phyloP scores from a whole-genome alignment of 495 filamentous ascomycete genomes.

The Podospora anserina region DNA sequence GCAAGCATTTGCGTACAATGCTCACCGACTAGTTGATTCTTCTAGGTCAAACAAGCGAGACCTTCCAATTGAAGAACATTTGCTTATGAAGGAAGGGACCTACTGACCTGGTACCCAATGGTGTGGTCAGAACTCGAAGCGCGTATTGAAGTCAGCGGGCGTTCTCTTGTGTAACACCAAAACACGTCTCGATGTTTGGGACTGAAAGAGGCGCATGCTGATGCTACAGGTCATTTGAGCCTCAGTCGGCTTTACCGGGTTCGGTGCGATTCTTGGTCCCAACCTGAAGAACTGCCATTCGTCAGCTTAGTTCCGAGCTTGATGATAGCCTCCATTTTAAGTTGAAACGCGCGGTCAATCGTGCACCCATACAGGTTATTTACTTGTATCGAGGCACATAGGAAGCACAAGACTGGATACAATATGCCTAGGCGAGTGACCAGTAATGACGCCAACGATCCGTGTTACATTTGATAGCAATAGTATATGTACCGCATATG shows the following conservation, averaged over 20 bases:
- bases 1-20: background rate
- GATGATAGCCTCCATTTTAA: background rate
- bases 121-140: background rate
- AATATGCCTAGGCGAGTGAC: no score
- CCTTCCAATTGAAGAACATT: background rate
- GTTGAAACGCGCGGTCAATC: background rate
- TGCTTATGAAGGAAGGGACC: background rate
- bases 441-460: no score
- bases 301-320: background rate
- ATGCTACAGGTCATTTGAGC: background rate
- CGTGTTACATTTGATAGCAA: no score
- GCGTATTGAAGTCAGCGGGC: background rate
- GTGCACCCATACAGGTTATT: background rate
- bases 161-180: background rate
- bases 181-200: background rate
- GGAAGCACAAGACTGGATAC: background rate
- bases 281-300: background rate
- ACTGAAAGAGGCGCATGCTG: background rate
- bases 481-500: no score
- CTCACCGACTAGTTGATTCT: background rate
- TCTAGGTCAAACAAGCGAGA: background rate
- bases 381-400: background rate
- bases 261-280: background rate
- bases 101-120: background rate
- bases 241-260: background rate